Percentiles rank a stretch among this genome's conserved stretches.
Evolutionary conservation across 305 asterid species (phyloP).

Genomic region (Fraxinus dipetala): DNA sequence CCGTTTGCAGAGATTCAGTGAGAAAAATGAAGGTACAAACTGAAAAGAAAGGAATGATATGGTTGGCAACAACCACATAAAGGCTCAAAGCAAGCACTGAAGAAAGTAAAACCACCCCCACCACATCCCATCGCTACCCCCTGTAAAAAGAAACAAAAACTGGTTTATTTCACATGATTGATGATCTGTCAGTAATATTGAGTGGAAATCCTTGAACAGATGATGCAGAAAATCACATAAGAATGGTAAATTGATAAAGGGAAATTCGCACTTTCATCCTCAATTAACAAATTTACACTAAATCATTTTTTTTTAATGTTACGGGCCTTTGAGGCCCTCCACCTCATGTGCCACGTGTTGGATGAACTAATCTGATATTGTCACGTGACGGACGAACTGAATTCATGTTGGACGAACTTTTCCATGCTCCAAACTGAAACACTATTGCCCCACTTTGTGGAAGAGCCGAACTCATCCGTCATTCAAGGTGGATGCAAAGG

Average conservation of each 20-base stretch:
- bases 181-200: slow-evolving; percentile 55
- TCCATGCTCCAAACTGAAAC: too few species aligned
- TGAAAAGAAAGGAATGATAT: slow-evolving; percentile 56
- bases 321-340: too few species aligned
- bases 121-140: not conserved
- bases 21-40: slow-evolving; percentile 19
- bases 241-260: not conserved
- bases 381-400: too few species aligned
- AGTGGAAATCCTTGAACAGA: slow-evolving; percentile 37
- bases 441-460: too few species aligned
- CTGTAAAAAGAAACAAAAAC: slow-evolving; percentile 10
- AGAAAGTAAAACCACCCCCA: slow-evolving; percentile 35
- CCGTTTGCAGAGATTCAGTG: slow-evolving; percentile 11
- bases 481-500: too few species aligned
- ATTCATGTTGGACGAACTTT: too few species aligned
- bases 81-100: slow-evolving; percentile 35
- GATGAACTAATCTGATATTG: too few species aligned
- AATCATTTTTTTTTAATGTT: too few species aligned
- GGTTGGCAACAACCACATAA: slow-evolving; percentile 60
- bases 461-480: too few species aligned
- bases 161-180: slow-evolving; percentile 50
- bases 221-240: slow-evolving; percentile 4
- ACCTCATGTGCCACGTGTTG: too few species aligned
- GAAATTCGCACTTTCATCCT: not conserved
- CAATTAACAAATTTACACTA: not conserved